Percentiles rank a stretch among this genome's conserved stretches.
phyloP scores from a whole-genome alignment of 1,284 basidiomycete species.

The Cutaneotrichosporon sp. region DNA sequence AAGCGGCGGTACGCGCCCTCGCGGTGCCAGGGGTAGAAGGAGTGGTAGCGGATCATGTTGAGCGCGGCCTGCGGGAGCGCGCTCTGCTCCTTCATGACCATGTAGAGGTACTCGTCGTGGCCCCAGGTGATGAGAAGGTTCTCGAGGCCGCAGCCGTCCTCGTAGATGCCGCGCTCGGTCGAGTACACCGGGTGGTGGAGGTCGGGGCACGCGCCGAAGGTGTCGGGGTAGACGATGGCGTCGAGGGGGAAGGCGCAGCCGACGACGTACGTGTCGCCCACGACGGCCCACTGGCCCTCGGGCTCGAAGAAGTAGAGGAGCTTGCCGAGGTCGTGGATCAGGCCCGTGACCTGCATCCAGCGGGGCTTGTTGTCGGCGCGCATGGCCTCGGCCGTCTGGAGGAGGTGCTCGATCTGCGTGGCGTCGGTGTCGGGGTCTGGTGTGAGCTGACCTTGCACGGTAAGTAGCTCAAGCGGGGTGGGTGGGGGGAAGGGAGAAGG shows the following conservation, averaged over 20 bases:
- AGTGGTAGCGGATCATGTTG: constrained; percentile 91
- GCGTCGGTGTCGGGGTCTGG: constrained; percentile 62
- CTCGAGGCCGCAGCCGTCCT: constrained; percentile 78
- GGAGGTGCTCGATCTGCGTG: constrained; percentile 84
- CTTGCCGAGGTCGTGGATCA: constrained; percentile 81
- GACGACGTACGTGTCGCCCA: constrained; percentile 80
- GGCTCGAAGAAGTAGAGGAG: constrained; percentile 72
- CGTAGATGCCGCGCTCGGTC: constrained; percentile 74
- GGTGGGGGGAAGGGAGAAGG: no score
- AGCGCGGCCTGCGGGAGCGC: constrained; percentile 74
- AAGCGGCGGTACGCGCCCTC: constrained; percentile 79
- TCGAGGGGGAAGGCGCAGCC: constrained; percentile 69
- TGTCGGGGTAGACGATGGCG: constrained; percentile 76
- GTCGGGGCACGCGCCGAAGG: constrained; percentile 75
- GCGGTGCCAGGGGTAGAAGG: constrained; percentile 93
- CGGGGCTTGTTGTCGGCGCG: constrained; percentile 79
- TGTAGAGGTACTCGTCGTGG: constrained; percentile 65
- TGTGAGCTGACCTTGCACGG: constrained; percentile 58
- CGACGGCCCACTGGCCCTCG: constrained; percentile 84
- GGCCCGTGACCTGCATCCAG: constrained; percentile 74
- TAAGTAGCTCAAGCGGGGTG: not conserved
- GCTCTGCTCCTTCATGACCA: constrained; percentile 34
- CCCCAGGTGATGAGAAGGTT: constrained; percentile 89
- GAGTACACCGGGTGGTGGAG: constrained; percentile 67
- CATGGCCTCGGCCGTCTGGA: constrained; percentile 91